A percentile compares a stretch with the other conserved stretches of the same genome.
Evolutionary conservation across 2,329 filamentous ascomycete species (phyloP).

Genomic region (Calycina herbarum): DNA sequence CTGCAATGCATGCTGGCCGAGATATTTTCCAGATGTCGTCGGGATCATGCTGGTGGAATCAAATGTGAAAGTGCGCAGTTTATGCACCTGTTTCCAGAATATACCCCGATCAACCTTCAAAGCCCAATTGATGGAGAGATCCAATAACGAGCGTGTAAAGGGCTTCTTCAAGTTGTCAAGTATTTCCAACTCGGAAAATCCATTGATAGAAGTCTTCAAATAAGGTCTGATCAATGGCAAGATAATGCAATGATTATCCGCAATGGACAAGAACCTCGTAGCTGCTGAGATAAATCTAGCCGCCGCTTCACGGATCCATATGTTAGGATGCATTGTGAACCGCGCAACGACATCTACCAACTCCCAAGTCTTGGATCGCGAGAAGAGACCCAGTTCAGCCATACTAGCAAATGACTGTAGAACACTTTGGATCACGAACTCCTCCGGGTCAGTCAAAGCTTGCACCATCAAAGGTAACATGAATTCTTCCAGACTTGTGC

Average conservation of each 20-base stretch:
- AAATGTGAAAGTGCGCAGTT: conserved; percentile 69
- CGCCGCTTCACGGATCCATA: conserved; percentile 91
- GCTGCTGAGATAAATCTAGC: conserved; percentile 79
- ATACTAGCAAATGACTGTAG: conserved; percentile 85
- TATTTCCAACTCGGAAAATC: conserved; percentile 70
- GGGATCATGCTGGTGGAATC: conserved; percentile 55
- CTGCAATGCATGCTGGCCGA: conserved; percentile 57
- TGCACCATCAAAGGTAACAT: conserved; percentile 95
- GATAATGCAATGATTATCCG: conserved; percentile 82
- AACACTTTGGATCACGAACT: conserved; percentile 89
- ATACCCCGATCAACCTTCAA: conserved; percentile 74
- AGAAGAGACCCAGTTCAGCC: conserved; percentile 83
- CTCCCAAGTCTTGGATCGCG: conserved; percentile 82
- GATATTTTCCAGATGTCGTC: conserved; percentile 56
- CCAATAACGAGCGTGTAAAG: conserved; percentile 75
- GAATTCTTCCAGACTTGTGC: conserved; percentile 87
- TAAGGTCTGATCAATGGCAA: conserved; percentile 79
- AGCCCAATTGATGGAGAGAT: conserved; percentile 85
- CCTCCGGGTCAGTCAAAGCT: conserved; percentile 87
- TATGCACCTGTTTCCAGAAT: conserved; percentile 81
- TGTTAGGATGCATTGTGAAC: conserved; percentile 90
- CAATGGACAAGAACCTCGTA: conserved; percentile 71
- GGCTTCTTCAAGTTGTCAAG: conserved; percentile 84
- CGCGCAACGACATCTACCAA: conserved; percentile 79
- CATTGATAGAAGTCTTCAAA: conserved; percentile 69